Evolutionary conservation across 768 basidiomycete species (phyloP).

Genomic region (Termitomyces bulborhizus): DNA sequence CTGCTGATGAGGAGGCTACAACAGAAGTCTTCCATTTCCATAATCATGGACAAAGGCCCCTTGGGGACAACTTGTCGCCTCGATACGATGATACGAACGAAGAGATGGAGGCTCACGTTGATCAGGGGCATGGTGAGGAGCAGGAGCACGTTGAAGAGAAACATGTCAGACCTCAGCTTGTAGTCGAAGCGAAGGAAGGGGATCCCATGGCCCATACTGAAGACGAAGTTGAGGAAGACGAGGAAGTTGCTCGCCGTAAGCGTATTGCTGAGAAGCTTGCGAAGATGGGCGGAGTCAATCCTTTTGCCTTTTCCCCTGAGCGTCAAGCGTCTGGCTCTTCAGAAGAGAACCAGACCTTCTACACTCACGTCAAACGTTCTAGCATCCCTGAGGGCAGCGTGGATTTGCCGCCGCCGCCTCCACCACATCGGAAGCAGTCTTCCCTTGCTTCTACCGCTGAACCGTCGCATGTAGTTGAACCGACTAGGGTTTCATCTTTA

Average conservation of each 20-base stretch:
- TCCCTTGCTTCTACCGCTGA: not conserved
- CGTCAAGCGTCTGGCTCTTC: slow-evolving; percentile 13
- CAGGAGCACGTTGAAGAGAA: not conserved
- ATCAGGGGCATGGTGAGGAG: not conserved
- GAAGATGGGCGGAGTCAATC: slow-evolving; percentile 65
- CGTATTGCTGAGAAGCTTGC: slow-evolving; percentile 60
- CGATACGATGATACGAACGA: not conserved
- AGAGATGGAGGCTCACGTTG: not conserved
- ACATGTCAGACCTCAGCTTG: not conserved
- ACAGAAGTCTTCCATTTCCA: not conserved
- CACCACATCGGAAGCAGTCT: slow-evolving; percentile 6
- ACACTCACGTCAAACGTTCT: slow-evolving; percentile 5
- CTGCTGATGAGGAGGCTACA: not conserved
- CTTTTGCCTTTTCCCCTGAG: slow-evolving; percentile 28
- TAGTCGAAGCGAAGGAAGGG: not conserved
- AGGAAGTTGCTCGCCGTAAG: slow-evolving; percentile 46
- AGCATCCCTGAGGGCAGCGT: slow-evolving; percentile 8
- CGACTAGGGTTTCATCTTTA: not conserved
- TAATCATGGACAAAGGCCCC: no score
- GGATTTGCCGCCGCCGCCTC: slow-evolving; percentile 3
- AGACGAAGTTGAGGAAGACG: slow-evolving; percentile 38
- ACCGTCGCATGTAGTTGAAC: not conserved
- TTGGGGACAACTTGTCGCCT: not conserved
- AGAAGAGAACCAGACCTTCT: slow-evolving; percentile 11
- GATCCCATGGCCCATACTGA: not conserved